Conservation (phyloP, 2,329 filamentous ascomycete genomes). For the Fusarium piperis region DNA sequence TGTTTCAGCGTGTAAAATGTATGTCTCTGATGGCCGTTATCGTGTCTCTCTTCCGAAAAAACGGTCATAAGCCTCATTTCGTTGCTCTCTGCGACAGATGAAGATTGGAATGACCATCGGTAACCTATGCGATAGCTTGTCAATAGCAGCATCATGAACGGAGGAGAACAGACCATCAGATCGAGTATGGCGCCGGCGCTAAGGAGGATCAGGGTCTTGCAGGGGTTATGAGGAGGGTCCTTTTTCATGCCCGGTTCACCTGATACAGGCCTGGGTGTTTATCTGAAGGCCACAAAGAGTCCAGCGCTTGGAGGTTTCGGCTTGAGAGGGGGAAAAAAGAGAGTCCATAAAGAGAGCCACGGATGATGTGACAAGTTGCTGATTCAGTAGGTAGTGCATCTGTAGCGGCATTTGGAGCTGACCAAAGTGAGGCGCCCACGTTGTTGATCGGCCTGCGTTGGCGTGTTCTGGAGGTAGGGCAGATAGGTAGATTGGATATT, state of each 20-base stretch:
- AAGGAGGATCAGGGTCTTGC: constrained; percentile 32
- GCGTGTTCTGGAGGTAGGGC: no score
- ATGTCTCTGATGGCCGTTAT: not conserved
- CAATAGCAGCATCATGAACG: constrained; percentile 4
- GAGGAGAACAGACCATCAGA: constrained; percentile 29
- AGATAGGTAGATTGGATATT: constrained; percentile 23
- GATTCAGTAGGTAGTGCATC: constrained; percentile 17
- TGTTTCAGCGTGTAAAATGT: not conserved
- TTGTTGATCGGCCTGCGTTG: constrained; percentile 10
- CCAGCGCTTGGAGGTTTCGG: not conserved
- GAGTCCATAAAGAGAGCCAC: not conserved
- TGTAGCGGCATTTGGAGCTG: constrained; percentile 4
- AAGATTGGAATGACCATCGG: constrained; percentile 19
- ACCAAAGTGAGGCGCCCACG: constrained; percentile 27
- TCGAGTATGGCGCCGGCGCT: constrained; percentile 28
- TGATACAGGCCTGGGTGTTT: constrained; percentile 13
- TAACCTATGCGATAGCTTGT: constrained; percentile 9
- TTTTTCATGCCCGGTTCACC: not conserved
- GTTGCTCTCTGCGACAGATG: constrained; percentile 9
- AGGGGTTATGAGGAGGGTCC: constrained; percentile 5
- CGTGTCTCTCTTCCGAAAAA: not conserved
- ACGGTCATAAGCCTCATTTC: not conserved
- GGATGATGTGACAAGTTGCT: constrained; percentile 23
- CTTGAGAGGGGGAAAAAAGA: not conserved
- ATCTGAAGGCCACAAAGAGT: not conserved